Percentiles rank a stretch among this genome's conserved stretches.
These are phyloP conservation scores for Magnolia officinalis DNA, from an alignment of 164 flowering plant genomes.

Conservation along the genomic window DNA sequence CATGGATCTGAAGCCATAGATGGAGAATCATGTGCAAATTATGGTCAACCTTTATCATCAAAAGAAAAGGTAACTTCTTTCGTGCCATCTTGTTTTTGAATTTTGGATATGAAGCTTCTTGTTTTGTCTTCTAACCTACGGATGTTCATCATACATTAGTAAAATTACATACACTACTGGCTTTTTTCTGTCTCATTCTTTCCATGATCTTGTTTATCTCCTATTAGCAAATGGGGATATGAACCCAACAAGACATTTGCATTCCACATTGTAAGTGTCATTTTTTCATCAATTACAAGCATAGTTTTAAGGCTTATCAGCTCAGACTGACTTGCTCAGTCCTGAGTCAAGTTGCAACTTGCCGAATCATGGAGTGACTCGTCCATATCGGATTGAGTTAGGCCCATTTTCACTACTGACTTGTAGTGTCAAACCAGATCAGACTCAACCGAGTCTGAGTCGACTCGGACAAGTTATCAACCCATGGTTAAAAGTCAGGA, in stretches of 20 bases:
- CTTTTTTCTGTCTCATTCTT: neutral
- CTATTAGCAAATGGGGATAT: neutral
- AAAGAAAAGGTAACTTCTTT: conserved; percentile 40
- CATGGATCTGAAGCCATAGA: conserved; percentile 21
- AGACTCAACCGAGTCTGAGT: too few species aligned
- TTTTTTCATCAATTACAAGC: too few species aligned
- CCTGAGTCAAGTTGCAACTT: too few species aligned
- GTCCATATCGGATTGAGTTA: too few species aligned
- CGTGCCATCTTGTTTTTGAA: neutral
- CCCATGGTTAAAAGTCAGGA: too few species aligned
- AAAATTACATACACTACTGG: neutral
- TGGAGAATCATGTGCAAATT: conserved; percentile 15
- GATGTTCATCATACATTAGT: neutral
- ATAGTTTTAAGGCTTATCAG: too few species aligned
- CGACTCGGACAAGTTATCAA: too few species aligned
- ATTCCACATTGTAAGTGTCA: neutral
- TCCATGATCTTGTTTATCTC: neutral
- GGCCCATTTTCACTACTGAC: too few species aligned
- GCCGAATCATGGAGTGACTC: too few species aligned
- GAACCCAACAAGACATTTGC: neutral
- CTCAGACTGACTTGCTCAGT: too few species aligned
- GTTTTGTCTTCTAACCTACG: neutral
- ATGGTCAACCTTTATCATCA: conserved; percentile 15
- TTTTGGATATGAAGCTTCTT: neutral
- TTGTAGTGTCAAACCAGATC: too few species aligned